These are phyloP conservation scores for Nothophaeocryptopus gaeumannii DNA, from an alignment of 2,329 filamentous ascomycete species.

Conservation along the genomic window DNA sequence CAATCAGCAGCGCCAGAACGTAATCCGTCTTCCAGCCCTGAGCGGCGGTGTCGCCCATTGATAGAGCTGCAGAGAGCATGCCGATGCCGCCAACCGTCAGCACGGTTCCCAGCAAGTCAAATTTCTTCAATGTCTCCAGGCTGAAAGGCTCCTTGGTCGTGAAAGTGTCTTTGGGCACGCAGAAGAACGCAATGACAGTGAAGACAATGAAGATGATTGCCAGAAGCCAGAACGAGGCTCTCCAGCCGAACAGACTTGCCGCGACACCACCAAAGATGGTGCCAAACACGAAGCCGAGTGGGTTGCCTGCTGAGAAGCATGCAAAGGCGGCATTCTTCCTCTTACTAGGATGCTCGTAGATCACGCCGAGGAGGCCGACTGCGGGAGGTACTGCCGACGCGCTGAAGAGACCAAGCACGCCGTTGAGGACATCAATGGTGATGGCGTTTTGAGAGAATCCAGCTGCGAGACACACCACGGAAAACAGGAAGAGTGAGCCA, in stretches of 20 bases:
- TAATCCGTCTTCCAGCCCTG: conserved; percentile 62
- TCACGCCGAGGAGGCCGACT: conserved; percentile 61
- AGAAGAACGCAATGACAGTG: conserved; percentile 57
- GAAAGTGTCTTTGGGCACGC: conserved; percentile 55
- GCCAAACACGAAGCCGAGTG: conserved; percentile 56
- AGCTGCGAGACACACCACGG: conserved; percentile 55
- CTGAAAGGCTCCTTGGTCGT: conserved; percentile 47
- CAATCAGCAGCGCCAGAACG: conserved; percentile 60
- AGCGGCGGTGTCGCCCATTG: conserved; percentile 53
- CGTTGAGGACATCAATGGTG: conserved; percentile 61
- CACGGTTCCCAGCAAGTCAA: conserved; percentile 61
- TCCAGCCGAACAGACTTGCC: conserved; percentile 61
- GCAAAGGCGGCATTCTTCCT: conserved; percentile 66
- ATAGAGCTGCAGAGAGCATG: conserved; percentile 61
- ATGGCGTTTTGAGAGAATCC: conserved; percentile 60
- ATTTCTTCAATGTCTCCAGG: conserved; percentile 51
- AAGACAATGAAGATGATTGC: conserved; percentile 63
- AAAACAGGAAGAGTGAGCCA: conserved; percentile 58
- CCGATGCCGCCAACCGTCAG: conserved; percentile 64
- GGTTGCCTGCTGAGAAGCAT: conserved; percentile 59
- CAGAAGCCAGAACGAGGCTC: conserved; percentile 61
- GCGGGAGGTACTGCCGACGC: conserved; percentile 64
- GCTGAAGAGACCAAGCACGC: conserved; percentile 62
- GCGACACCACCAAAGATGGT: conserved; percentile 63
- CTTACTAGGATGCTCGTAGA: conserved; percentile 59